Evolutionary conservation across 108 stramenopile genomes (phyloP).

Genomic region (Skeletonema menzelii): DNA sequence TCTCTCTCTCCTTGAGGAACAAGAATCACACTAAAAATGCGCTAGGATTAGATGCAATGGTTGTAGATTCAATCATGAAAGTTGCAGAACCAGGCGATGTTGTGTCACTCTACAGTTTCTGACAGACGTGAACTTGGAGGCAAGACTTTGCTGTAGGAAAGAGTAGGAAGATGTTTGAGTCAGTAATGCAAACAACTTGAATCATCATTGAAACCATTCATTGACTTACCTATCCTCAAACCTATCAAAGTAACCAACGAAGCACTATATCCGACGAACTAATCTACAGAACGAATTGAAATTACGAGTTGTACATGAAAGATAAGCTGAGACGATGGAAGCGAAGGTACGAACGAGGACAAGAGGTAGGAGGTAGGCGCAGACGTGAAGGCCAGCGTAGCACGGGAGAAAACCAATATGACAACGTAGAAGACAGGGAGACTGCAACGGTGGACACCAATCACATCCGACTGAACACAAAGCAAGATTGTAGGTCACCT

Average conservation of each 20-base stretch:
- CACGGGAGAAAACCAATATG: not conserved
- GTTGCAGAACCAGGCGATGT: not conserved
- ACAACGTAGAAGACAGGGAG: not conserved
- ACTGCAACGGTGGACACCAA: not conserved
- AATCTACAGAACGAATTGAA: not conserved
- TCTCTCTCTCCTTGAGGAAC: slow-evolving; percentile 1
- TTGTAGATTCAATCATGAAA: not conserved
- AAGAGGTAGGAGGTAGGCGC: not conserved
- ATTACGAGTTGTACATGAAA: not conserved
- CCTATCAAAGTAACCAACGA: not conserved
- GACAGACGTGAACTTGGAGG: not conserved
- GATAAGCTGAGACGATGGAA: not conserved
- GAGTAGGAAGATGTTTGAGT: not conserved
- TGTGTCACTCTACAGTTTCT: not conserved
- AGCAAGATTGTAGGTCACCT: not conserved
- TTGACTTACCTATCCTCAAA: not conserved
- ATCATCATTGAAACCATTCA: not conserved
- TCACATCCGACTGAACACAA: not conserved
- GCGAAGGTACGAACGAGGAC: not conserved
- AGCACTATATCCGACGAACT: not conserved
- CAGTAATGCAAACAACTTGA: not conserved
- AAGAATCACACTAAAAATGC: too few relatives aligned
- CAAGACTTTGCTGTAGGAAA: not conserved
- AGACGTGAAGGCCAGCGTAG: not conserved
- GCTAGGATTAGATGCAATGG: not conserved